Percentiles rank a stretch among this genome's conserved stretches.
Evolutionary conservation across 2,329 filamentous ascomycete genomes (phyloP).

Genomic region (Emmonsiellopsis sp.): DNA sequence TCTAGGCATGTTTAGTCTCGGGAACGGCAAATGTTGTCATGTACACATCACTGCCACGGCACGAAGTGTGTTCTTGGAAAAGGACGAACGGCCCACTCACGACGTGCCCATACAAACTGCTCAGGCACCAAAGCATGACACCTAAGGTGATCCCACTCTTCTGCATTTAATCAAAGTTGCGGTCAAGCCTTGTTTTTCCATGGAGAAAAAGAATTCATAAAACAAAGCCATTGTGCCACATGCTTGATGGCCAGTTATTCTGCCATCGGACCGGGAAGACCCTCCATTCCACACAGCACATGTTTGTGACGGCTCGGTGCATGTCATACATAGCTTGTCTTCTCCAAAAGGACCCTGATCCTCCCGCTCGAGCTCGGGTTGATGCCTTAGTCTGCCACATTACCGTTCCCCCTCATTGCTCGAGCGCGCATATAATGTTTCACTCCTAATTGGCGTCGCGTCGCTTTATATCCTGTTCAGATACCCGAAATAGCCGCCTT

Average conservation of each 20-base stretch:
- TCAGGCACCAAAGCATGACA: conserved; percentile 2
- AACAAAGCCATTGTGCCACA: too few relatives aligned
- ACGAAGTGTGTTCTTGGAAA: neutral
- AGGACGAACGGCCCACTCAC: neutral
- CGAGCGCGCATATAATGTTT: too few relatives aligned
- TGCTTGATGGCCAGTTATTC: too few relatives aligned
- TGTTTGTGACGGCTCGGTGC: too few relatives aligned
- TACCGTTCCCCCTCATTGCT: neutral
- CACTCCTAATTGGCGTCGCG: too few relatives aligned
- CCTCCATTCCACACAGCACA: too few relatives aligned
- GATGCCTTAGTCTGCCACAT: neutral
- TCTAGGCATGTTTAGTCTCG: neutral
- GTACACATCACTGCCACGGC: neutral
- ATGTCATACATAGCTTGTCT: too few relatives aligned
- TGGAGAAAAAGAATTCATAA: neutral
- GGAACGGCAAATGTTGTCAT: neutral
- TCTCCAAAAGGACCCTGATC: neutral
- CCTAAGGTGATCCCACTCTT: neutral
- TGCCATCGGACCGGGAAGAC: too few relatives aligned
- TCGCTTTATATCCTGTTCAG: too few relatives aligned
- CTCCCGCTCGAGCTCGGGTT: neutral
- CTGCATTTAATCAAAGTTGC: neutral
- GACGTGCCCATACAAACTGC: neutral
- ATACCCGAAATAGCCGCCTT: too few relatives aligned
- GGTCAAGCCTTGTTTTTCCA: neutral